Evolutionary conservation across 176 grass and related monocot genomes (phyloP), one percentile per base, ranked within the genome.

Genomic region (Saccharum spontaneum): DNA sequence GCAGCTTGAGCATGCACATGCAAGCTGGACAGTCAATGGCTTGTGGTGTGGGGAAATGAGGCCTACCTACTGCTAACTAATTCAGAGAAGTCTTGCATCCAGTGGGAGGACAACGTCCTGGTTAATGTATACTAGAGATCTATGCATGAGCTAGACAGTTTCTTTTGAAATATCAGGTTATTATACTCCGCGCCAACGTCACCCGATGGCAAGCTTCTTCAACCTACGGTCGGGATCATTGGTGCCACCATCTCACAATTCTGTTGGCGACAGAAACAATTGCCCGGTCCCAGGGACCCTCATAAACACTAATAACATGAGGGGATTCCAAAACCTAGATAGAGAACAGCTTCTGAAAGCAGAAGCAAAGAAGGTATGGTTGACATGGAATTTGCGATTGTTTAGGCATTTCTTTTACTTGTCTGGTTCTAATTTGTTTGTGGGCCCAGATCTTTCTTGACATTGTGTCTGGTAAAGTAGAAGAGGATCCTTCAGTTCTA

Each of bases 231-330:
- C 69, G 12, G 89, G 87, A 70, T 98, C 96, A 7, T 37, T 98
- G 31, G 67, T 3, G 8, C 38, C 36, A 6, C 45, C 73, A 75
- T 40, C 69, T 71, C 55, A n/a, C 30, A 80, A 68, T 54, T 50
- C 83, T 13, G 64, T 26, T 79, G 86, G 84, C 20, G 48, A 74
- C 34, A 83, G 91, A 76, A 92, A 91, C 81, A 86, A 78, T 52
- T 98, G 93, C 49, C 93, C 88, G 36, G 83, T 98, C 49, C 90
- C 88, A 16, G 97, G 97, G 79, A 95, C 84, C 46, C 83, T 98
- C 76, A 76, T 95, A 75, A 98, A 98, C 72, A 98, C 88, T 77
- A 98, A 98, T 81, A 98, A 92, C 61, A 83, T 92, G 81, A 63
- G 73, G 16, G 92, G 86, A 54, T 95, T 98, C 52, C 73, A 86